Base-by-base conservation (phyloP, 148 eudicot species). In the Polygonum aviculare region DNA sequence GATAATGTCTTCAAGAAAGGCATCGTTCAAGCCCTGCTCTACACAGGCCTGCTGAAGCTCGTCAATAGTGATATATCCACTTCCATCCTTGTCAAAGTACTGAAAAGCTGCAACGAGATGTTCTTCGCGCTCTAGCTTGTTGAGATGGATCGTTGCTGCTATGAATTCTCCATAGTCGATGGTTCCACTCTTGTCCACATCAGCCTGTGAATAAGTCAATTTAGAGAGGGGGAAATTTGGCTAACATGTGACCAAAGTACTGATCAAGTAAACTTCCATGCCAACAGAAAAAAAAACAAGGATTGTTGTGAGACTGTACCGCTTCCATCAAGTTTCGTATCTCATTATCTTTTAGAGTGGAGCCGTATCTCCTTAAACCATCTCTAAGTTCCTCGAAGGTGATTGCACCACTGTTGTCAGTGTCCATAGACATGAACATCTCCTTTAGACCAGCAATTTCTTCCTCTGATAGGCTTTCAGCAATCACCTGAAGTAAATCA, bases 301-400 rank as follows among this genome's bases (percentile, higher is more conserved):
- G 36, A 60, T 26, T 26, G 15, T 21, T 60, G 12, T 12, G 7
- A 63, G 33, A 48, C 65, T 81, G 60, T 92, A 95, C 99, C 80
- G 97, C 99, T 50, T 95, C 99, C 99, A 95, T 90, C 47, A 95
- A 92, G 79, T 86, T 91, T 36, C 96, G 97, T 78, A 95, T 95
- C 88, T 95, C 96, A 48, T 81, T 90, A 84, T 95, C 99, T 87
- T 95, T 90, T 44, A 95, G 87, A 76, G 92, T 95, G 74, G 99
- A 95, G 52, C 99, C 99, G 36, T 90, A 93, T 93, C 89, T 92
- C 75, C 87, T 85, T 59, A 95, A 90, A 79, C 99, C 97, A 77
- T 89, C 97, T 88, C 91, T 92, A 59, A 95, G 97, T 81, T 92
- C 99, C 80, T 95, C 96, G 62, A 90, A 95, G 80, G 99, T 92